Percentiles rank a stretch among this genome's conserved stretches.
These are phyloP conservation scores for Ceratobasidium sp. DNA, from an alignment of 1,284 basidiomycete genomes.

Conservation along the genomic window DNA sequence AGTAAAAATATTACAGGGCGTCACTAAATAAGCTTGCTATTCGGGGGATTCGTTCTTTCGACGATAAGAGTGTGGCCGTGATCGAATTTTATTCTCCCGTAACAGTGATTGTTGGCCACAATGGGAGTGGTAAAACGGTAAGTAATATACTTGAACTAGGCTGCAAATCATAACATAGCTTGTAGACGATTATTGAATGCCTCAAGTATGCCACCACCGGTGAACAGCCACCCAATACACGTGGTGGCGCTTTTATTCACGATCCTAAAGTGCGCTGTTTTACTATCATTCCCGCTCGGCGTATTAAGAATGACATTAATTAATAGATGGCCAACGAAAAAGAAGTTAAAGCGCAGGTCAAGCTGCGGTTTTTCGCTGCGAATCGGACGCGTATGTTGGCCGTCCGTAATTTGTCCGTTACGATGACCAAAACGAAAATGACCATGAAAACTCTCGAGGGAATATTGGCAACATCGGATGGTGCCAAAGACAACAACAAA, in stretches of 20 bases:
- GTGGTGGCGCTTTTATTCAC: slow-evolving; percentile 96
- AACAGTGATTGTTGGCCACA: slow-evolving; percentile 98
- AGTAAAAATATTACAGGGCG: slow-evolving; percentile 62
- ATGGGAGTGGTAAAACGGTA: slow-evolving; percentile 95
- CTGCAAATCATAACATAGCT: not conserved
- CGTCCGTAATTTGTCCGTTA: slow-evolving; percentile 90
- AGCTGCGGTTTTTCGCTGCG: slow-evolving; percentile 88
- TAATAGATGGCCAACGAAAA: slow-evolving; percentile 91
- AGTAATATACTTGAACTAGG: slow-evolving; percentile 43
- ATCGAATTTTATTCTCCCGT: slow-evolving; percentile 98
- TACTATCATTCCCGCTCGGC: not conserved
- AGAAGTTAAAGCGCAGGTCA: slow-evolving; percentile 98
- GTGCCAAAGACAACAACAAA: slow-evolving; percentile 70
- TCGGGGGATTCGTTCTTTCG: slow-evolving; percentile 80
- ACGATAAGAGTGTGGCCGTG: slow-evolving; percentile 91
- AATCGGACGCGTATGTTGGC: slow-evolving; percentile 90
- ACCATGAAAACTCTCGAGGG: slow-evolving; percentile 99
- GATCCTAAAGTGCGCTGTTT: slow-evolving; percentile 74
- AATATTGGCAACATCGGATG: slow-evolving; percentile 72
- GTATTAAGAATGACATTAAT: not conserved
- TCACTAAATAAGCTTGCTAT: slow-evolving; percentile 85
- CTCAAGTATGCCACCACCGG: slow-evolving; percentile 99
- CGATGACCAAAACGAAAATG: slow-evolving; percentile 87
- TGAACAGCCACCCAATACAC: slow-evolving; percentile 95
- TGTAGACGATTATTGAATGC: slow-evolving; percentile 93